A percentile compares a stretch with the other conserved stretches of the same genome.
Conservation (phyloP, 441 rosid species). For the Gossypium aridum region DNA sequence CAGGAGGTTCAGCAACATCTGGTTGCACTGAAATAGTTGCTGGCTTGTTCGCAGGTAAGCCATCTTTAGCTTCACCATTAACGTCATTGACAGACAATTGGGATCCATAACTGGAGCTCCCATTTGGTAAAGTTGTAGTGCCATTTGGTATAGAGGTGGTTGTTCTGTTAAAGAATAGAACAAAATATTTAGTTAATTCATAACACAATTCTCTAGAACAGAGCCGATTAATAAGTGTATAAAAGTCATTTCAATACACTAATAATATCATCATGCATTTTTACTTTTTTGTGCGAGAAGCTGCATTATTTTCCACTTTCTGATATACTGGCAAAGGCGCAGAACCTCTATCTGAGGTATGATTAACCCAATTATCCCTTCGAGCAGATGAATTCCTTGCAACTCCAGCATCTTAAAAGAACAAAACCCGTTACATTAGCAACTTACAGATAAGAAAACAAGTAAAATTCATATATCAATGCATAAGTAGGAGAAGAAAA, state of each 20-base stretch:
- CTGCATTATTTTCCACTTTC: slow-evolving; percentile 33
- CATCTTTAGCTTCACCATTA: slow-evolving; percentile 22
- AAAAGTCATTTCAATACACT: not conserved
- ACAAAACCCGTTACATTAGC: not conserved
- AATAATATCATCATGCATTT: slow-evolving; percentile 3
- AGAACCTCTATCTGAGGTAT: slow-evolving; percentile 32
- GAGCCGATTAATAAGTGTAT: not conserved
- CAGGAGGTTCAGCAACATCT: slow-evolving; percentile 19
- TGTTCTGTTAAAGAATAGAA: slow-evolving; percentile 20
- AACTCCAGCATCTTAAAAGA: slow-evolving; percentile 35
- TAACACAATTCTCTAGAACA: not conserved
- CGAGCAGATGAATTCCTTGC: slow-evolving; percentile 40
- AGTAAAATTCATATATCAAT: not conserved
- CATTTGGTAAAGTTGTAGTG: slow-evolving; percentile 33
- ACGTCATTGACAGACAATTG: slow-evolving; percentile 16
- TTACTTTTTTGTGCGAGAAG: slow-evolving; percentile 41
- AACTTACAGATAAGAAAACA: not conserved
- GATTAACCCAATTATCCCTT: slow-evolving; percentile 52
- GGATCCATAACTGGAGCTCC: slow-evolving; percentile 27
- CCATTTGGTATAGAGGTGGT: slow-evolving; percentile 27
- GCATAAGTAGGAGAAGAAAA: not conserved
- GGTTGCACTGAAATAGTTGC: slow-evolving; percentile 7
- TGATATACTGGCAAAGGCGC: slow-evolving; percentile 19
- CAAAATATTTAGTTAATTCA: not conserved
- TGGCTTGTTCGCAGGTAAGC: slow-evolving; percentile 19